These are phyloP conservation scores for Adansonia digitata DNA, from an alignment of 345 rosid genomes.

Conservation along the genomic window DNA sequence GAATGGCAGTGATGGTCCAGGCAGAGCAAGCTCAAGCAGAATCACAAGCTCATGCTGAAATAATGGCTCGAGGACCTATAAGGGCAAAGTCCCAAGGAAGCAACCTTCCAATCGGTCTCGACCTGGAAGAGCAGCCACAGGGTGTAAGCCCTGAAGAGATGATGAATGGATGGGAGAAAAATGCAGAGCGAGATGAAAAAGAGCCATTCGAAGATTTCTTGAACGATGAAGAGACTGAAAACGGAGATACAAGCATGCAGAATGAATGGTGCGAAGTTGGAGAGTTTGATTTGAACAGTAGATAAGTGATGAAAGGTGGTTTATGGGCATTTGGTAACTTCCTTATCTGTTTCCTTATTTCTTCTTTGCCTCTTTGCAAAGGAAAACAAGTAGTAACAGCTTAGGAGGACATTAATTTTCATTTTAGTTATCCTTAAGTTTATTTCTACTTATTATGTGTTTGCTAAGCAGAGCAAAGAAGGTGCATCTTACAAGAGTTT, in stretches of 20 bases:
- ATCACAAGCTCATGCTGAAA: conserved; percentile 62
- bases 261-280: conserved; percentile 71
- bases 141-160: conserved; percentile 64
- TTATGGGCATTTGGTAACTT: not conserved
- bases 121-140: conserved; percentile 63
- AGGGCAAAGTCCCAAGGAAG: conserved; percentile 56
- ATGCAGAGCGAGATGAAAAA: conserved; percentile 66
- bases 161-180: conserved; percentile 89
- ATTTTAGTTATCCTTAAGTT: not conserved
- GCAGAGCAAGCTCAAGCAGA: conserved; percentile 70
- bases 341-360: not conserved
- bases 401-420: not conserved
- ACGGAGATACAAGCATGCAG: conserved; percentile 61
- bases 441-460: not conserved
- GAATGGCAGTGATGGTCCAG: conserved; percentile 73
- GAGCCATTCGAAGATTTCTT: conserved; percentile 91
- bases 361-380: not conserved
- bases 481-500: not conserved
- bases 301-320: conserved; percentile 26
- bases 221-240: conserved; percentile 82
- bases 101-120: conserved; percentile 48
- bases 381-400: conserved; percentile 3
- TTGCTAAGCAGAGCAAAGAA: not conserved
- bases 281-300: conserved; percentile 72
- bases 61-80: conserved; percentile 64